Evolutionary conservation across 352 stramenopile genomes (phyloP).

Genomic region (Pseudoperonospora humuli): DNA sequence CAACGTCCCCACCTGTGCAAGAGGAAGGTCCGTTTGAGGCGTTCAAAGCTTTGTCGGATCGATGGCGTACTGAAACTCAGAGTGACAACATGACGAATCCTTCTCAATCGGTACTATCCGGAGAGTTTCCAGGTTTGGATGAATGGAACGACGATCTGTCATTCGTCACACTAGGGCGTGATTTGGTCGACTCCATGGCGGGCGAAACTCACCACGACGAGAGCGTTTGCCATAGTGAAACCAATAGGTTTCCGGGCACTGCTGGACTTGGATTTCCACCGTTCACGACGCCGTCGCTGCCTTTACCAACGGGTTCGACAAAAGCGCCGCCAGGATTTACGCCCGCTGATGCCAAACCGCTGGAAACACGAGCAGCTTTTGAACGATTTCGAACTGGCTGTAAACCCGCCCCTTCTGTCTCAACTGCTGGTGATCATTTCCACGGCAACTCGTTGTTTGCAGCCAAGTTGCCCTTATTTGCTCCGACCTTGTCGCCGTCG

Average conservation of each 20-base stretch:
- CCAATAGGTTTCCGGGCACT: too few species aligned
- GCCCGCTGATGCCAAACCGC: constrained; percentile 42
- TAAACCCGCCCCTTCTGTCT: not conserved
- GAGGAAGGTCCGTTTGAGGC: constrained; percentile 17
- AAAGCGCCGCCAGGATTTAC: constrained; percentile 39
- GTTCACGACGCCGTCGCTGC: constrained; percentile 6
- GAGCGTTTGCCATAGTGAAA: too few species aligned
- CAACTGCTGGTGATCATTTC: constrained; percentile 4
- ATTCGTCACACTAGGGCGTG: constrained; percentile 4
- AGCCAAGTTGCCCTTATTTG: constrained; percentile 41
- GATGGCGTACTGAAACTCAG: constrained; percentile 22
- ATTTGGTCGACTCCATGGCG: not conserved
- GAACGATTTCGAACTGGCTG: constrained; percentile 22
- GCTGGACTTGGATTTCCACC: too few species aligned
- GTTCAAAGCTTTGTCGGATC: constrained; percentile 20
- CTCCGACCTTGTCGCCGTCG: constrained; percentile 13
- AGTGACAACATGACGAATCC: constrained; percentile 4
- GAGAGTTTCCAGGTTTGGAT: constrained; percentile 3
- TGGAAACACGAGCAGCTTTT: constrained; percentile 42
- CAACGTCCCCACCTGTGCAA: constrained; percentile 1
- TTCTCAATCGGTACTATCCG: constrained; percentile 3
- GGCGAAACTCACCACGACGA: constrained; percentile 5
- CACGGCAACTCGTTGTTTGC: constrained; percentile 24
- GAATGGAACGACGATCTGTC: constrained; percentile 16
- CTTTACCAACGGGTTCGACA: not conserved